Evolutionary conservation across 1,284 basidiomycete species (phyloP).

Genomic region (Tausonia pullulans): DNA sequence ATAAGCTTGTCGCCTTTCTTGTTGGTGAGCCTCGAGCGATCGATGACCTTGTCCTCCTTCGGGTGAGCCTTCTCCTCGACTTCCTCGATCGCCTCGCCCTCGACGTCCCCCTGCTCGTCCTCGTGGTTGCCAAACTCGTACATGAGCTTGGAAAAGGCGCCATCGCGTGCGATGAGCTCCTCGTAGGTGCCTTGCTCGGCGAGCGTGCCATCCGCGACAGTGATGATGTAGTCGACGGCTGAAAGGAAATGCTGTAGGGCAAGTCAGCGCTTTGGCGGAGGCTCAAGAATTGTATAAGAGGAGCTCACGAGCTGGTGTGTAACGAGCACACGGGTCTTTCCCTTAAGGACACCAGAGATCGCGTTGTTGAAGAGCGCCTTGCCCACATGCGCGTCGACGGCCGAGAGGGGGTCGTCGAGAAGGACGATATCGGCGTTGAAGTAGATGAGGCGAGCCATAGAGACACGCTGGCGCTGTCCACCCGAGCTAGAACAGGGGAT

Average conservation of each 20-base stretch:
- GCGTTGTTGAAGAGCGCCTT: constrained; percentile 77
- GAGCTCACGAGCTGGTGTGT: constrained; percentile 68
- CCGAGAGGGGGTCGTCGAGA: constrained; percentile 68
- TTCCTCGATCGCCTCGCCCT: constrained; percentile 34
- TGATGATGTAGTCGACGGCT: constrained; percentile 37
- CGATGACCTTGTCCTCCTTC: constrained; percentile 29
- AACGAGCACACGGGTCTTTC: constrained; percentile 71
- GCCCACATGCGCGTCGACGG: constrained; percentile 77
- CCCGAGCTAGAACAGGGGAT: constrained; percentile 46
- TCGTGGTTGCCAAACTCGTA: constrained; percentile 42
- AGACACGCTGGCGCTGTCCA: constrained; percentile 61
- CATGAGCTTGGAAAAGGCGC: constrained; percentile 62
- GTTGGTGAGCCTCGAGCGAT: constrained; percentile 30
- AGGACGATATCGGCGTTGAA: constrained; percentile 74
- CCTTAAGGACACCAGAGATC: constrained; percentile 48
- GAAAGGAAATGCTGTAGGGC: constrained; percentile 44
- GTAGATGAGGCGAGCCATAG: constrained; percentile 70
- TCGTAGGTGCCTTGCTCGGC: constrained; percentile 63
- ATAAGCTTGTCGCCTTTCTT: constrained; percentile 34
- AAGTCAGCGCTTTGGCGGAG: constrained; percentile 37
- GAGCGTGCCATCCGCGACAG: constrained; percentile 54
- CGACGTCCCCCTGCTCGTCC: constrained; percentile 32
- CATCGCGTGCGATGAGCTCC: constrained; percentile 50
- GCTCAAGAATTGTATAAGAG: constrained; percentile 62
- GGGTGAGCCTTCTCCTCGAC: constrained; percentile 30